Evolutionary conservation across 2,329 filamentous ascomycete genomes (phyloP).

Genomic region (Aspergillus quadricinctus): DNA sequence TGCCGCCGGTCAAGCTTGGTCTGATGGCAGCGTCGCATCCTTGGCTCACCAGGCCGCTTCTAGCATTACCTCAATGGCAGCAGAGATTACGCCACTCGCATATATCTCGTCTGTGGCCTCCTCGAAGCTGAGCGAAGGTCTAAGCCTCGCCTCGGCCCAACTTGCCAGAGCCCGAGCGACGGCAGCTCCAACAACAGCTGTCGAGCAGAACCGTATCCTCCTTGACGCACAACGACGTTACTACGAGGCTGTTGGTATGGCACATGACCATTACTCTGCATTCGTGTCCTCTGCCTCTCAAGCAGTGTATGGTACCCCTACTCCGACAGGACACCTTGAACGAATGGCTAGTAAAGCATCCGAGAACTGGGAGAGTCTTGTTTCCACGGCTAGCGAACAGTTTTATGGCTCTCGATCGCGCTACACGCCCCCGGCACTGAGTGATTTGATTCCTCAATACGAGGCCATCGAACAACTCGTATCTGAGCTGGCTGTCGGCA

Average conservation of each 20-base stretch:
- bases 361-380: conserved; percentile 59
- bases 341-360: conserved; percentile 54
- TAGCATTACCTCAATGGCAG: conserved; percentile 47
- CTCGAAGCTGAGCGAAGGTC: conserved; percentile 65
- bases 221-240: conserved; percentile 64
- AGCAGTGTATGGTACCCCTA: conserved; percentile 62
- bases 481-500: conserved; percentile 70
- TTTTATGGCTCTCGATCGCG: conserved; percentile 65
- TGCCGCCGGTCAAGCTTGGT: conserved; percentile 53
- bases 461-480: conserved; percentile 66
- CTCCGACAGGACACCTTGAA: conserved; percentile 34
- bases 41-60: conserved; percentile 53
- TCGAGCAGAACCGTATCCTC: conserved; percentile 51
- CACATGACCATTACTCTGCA: conserved; percentile 72
- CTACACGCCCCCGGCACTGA: conserved; percentile 61
- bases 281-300: conserved; percentile 69
- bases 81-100: conserved; percentile 44
- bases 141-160: conserved; percentile 65
- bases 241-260: conserved; percentile 72
- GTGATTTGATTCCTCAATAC: conserved; percentile 61
- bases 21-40: conserved; percentile 48
- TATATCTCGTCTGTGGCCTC: conserved; percentile 65
- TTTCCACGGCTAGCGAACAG: conserved; percentile 63
- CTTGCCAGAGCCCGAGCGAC: conserved; percentile 65
- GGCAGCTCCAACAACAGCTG: conserved; percentile 59